phyloP scores from a whole-genome alignment of 1,284 basidiomycete genomes.

The Sporisorium reilianum region DNA sequence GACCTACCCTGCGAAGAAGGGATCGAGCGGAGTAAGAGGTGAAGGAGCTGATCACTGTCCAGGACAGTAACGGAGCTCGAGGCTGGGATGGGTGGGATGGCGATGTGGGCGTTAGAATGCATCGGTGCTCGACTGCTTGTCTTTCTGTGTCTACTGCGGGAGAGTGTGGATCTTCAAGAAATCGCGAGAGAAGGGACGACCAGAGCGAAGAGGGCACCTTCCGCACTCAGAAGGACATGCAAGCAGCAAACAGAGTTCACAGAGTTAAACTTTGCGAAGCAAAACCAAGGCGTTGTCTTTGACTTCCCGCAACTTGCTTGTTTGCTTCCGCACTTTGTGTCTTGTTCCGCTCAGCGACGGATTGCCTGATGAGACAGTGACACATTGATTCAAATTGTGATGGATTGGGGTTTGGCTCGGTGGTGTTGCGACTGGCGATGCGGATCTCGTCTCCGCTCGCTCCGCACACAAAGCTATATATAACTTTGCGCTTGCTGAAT shows the following conservation, averaged over 20 bases:
- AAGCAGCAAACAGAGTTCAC: background rate
- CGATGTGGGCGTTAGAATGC: background rate
- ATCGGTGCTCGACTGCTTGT: background rate
- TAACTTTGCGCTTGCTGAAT: background rate
- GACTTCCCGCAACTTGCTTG: background rate
- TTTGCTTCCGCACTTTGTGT: background rate
- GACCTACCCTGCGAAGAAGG: slow-evolving; percentile 17
- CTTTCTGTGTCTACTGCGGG: background rate
- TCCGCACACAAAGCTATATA: slow-evolving; percentile 11
- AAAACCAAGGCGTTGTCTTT: background rate
- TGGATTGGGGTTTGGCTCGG: background rate
- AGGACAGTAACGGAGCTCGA: slow-evolving; percentile 1
- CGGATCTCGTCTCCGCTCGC: slow-evolving; percentile 1
- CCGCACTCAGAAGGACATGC: background rate
- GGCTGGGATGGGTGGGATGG: background rate
- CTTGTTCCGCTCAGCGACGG: background rate
- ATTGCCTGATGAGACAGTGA: background rate
- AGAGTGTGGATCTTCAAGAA: background rate
- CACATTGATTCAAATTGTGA: background rate
- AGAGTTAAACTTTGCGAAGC: background rate
- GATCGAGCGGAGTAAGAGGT: slow-evolving; percentile 16
- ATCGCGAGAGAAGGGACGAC: background rate
- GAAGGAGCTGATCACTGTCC: slow-evolving; percentile 13
- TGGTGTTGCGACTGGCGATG: background rate
- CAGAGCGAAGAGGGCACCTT: background rate